Evolutionary conservation across 1,284 basidiomycete species (phyloP), one percentile per base, ranked within the genome.

Genomic region (Cryptococcus depauperatus): DNA sequence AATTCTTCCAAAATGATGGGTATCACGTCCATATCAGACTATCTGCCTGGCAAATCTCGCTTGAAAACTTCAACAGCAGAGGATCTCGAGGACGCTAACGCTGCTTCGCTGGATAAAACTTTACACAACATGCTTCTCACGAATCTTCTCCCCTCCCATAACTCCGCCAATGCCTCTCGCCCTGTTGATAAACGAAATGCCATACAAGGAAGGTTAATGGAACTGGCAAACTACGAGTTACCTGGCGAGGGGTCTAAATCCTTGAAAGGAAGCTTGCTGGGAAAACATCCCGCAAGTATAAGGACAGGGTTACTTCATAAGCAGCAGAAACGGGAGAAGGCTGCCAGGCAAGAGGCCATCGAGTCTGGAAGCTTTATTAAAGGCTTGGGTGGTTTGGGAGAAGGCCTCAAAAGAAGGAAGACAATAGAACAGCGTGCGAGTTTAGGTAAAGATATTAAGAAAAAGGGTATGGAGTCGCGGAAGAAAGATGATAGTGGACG

Each of bases 1-100:
- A 68, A 57, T 40, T 66, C 65, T 3, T 54, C 66, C 39, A 71
- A 70, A 51, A 66, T 72, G 50, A 65, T 71, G 60, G 64, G 65
- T 6, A 47, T 64, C 35, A 55, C 60, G 44, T 29, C 41, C 18
- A 51, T 57, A 22, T 26, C 38, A 3, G 57, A 55, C 35, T 56
- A 46, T 35, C 41, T 21, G 16, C 54, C 44, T 14, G 48, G 16
- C 35, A 48, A 46, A 33, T 50, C 41, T 16, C 48, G 43, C 38
- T 62, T 57, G 50, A 50, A 50, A 7, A 22, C 35, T 22, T 16
- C 19, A 7, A 28, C 39, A 4, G 39, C n/a, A 28, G 39, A 30
- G 26, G 35, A 37, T 22, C 23, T 27, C 27, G 35, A 37, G 23
- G 35, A 37, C 35, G 9, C n/a, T 28, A 41, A 10, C 39, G 37